A percentile compares a stretch with the other conserved stretches of the same genome.
Conservation (phyloP, 1,284 basidiomycete species). For the Exobasidium cylindrosporum region DNA sequence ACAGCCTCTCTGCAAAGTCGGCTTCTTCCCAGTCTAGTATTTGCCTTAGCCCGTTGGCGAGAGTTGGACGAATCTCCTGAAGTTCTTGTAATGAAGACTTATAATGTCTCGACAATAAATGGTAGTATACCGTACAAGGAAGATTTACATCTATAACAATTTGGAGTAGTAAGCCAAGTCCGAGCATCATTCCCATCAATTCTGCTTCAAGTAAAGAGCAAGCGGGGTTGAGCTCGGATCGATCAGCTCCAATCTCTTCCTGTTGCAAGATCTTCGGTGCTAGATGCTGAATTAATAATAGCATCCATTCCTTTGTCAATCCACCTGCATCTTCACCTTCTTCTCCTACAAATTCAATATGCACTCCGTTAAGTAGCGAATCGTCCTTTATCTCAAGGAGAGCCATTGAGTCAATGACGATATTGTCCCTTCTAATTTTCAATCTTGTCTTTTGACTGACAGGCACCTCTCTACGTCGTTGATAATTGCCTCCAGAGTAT, state of each 20-base stretch:
- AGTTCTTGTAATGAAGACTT: background rate
- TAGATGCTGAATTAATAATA: background rate
- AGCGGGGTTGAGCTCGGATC: background rate
- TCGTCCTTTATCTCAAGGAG: background rate
- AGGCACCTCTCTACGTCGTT: background rate
- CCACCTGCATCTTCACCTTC: slow-evolving; percentile 10
- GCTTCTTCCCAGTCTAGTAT: slow-evolving; percentile 4
- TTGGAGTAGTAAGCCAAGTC: background rate
- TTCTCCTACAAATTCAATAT: slow-evolving; percentile 9
- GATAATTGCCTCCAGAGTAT: background rate
- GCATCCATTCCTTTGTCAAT: slow-evolving; percentile 6
- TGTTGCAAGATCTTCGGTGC: background rate
- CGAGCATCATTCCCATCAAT: background rate
- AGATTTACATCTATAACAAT: slow-evolving; percentile 2
- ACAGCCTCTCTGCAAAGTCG: background rate
- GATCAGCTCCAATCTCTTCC: background rate
- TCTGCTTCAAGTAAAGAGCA: background rate
- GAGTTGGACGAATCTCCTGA: background rate
- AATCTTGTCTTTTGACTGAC: background rate
- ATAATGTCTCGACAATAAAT: background rate
- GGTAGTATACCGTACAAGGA: background rate
- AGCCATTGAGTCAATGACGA: background rate
- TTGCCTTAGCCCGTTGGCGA: background rate
- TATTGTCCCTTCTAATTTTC: background rate
- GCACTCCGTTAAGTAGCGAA: background rate